Percentiles rank a stretch among this genome's conserved stretches.
Conservation (phyloP, 225 moss, liverwort and hornwort genomes). For the Bryoerythrophyllum caledonicum region DNA sequence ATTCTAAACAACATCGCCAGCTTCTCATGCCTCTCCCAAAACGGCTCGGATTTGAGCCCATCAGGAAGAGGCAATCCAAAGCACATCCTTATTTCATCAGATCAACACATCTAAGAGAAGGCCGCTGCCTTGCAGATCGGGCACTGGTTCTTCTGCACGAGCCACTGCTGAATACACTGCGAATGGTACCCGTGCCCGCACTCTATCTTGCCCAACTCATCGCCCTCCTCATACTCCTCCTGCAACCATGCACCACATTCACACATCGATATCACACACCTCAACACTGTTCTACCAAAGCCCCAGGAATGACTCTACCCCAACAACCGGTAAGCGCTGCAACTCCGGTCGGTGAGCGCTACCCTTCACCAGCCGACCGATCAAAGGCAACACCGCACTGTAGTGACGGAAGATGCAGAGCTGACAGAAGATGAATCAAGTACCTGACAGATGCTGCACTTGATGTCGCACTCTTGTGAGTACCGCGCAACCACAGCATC, state of each 20-base stretch:
- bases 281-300: not conserved
- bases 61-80: slow-evolving; percentile 28
- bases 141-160: slow-evolving; percentile 84
- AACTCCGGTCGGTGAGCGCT: not conserved
- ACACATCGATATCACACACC: slow-evolving; percentile 3
- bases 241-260: slow-evolving; percentile 24
- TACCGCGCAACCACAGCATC: slow-evolving; percentile 54
- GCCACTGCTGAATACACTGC: slow-evolving; percentile 82
- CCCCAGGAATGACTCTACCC: not conserved
- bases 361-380: not conserved
- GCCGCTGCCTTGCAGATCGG: slow-evolving; percentile 82
- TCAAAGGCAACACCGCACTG: not conserved
- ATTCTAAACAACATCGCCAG: slow-evolving; percentile 32
- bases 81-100: slow-evolving; percentile 31
- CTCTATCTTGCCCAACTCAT: slow-evolving; percentile 79
- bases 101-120: slow-evolving; percentile 56
- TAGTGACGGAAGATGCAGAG: not conserved
- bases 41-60: slow-evolving; percentile 36
- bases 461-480: slow-evolving; percentile 79
- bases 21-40: slow-evolving; percentile 34
- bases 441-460: slow-evolving; percentile 91
- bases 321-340: not conserved
- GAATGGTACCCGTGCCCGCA: slow-evolving; percentile 84
- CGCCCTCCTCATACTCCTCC: slow-evolving; percentile 86
- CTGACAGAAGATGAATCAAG: not conserved